These are phyloP conservation scores for Colletotrichum sp. DNA, from an alignment of 2,329 filamentous ascomycete species.

Conservation along the genomic window DNA sequence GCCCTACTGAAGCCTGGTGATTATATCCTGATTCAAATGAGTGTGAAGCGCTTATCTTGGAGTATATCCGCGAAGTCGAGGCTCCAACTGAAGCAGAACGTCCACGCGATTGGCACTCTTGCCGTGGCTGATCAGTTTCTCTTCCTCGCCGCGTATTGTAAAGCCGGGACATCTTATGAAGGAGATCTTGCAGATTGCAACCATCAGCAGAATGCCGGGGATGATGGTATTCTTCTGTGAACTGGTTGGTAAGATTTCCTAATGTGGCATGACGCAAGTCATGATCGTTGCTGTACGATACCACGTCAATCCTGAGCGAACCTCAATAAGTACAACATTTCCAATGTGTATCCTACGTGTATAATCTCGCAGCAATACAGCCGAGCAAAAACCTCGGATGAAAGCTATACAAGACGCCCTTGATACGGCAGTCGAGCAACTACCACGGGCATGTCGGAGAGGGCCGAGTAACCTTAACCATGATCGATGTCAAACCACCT, in stretches of 20 bases:
- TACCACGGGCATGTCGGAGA: no score
- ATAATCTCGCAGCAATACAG: not conserved
- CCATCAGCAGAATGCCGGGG: no score
- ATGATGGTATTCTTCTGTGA: no score
- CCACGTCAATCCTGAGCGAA: not conserved
- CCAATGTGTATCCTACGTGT: fast-evolving
- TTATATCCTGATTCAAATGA: fast-evolving
- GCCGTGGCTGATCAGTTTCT: fast-evolving
- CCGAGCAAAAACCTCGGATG: no score
- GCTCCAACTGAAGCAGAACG: not conserved
- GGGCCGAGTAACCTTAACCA: no score
- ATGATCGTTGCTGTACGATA: fast-evolving
- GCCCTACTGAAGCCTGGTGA: not conserved
- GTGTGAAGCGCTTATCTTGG: not conserved
- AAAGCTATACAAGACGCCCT: not conserved
- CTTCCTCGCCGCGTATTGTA: fast-evolving
- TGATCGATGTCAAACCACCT: no score
- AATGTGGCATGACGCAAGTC: fast-evolving
- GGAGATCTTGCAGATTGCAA: no score
- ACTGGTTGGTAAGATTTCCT: not conserved
- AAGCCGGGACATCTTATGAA: no score
- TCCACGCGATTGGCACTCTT: not conserved
- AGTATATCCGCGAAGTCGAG: not conserved
- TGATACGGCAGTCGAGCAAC: not conserved
- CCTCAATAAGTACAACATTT: no score